These are phyloP conservation scores for Hypoxylon lienhwacheense DNA, from an alignment of 495 filamentous ascomycete species.

Conservation along the genomic window DNA sequence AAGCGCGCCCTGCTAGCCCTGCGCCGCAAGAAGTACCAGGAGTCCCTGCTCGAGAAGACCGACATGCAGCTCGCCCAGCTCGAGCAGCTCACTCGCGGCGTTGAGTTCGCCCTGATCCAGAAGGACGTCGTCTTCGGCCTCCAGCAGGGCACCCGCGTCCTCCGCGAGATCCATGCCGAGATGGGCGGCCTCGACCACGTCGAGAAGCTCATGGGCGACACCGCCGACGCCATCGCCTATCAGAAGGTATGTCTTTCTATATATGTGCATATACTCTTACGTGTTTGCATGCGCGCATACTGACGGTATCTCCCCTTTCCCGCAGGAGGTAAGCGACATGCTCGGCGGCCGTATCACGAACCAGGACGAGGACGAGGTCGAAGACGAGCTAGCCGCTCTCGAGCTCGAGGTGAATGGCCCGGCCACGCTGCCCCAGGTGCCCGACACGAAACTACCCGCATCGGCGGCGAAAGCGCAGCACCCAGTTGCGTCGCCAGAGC, in stretches of 20 bases:
- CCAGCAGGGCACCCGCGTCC: conserved; percentile 85
- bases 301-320: not conserved
- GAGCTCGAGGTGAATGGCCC: conserved; percentile 63
- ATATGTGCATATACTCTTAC: not conserved
- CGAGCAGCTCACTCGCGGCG: conserved; percentile 79
- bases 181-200: conserved; percentile 95
- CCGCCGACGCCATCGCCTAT: conserved; percentile 82
- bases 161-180: conserved; percentile 88
- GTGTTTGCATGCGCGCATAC: not conserved
- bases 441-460: conserved; percentile 47
- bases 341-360: conserved; percentile 81
- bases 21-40: conserved; percentile 95
- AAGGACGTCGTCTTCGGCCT: conserved; percentile 82
- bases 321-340: conserved; percentile 86
- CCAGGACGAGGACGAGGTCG: conserved; percentile 96
- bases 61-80: conserved; percentile 66
- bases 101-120: conserved; percentile 81
- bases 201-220: conserved; percentile 91
- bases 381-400: conserved; percentile 85
- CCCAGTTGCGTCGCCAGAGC: conserved; percentile 23
- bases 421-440: conserved; percentile 61
- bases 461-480: conserved; percentile 26
- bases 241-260: conserved; percentile 63
- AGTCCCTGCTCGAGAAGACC: conserved; percentile 84
- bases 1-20: conserved; percentile 82